phyloP scores from a whole-genome alignment of 1,284 basidiomycete genomes.

The Ceratobasidium sp. region DNA sequence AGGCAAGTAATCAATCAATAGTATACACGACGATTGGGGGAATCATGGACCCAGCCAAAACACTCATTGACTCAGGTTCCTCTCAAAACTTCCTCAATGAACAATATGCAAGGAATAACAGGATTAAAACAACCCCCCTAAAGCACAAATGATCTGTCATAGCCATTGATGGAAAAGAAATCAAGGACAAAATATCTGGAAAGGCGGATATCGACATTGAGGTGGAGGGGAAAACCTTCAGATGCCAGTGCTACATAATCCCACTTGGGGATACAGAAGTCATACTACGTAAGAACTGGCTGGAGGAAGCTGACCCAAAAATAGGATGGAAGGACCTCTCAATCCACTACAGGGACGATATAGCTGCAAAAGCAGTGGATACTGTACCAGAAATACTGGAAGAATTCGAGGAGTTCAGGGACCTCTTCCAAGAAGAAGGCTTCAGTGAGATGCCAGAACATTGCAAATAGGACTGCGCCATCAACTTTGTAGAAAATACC shows the following conservation, averaged over 20 bases:
- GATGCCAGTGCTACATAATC: not conserved
- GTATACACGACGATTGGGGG: not conserved
- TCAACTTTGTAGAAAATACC: conserved; percentile 3
- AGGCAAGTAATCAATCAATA: not conserved
- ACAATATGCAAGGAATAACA: not conserved
- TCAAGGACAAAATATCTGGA: not conserved
- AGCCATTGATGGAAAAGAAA: not conserved
- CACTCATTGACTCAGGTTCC: conserved; percentile 3
- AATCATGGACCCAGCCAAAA: conserved; percentile 6
- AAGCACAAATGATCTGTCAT: not conserved
- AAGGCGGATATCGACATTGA: not conserved
- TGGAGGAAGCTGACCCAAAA: not conserved
- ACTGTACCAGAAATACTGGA: too few species aligned
- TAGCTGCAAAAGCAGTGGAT: not conserved
- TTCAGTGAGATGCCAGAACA: too few species aligned
- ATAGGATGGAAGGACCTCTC: not conserved
- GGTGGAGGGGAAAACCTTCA: not conserved
- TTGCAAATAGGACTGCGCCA: not conserved
- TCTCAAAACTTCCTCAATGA: not conserved
- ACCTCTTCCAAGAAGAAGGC: too few species aligned
- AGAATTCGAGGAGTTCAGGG: not conserved
- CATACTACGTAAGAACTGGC: conserved; percentile 1
- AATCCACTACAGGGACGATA: not conserved
- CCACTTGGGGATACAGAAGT: not conserved
- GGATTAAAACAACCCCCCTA: not conserved